Percentiles rank a stretch among this genome's conserved stretches.
phyloP scores from a whole-genome alignment of 2,329 filamentous ascomycete genomes.

The Alternaria alternata region DNA sequence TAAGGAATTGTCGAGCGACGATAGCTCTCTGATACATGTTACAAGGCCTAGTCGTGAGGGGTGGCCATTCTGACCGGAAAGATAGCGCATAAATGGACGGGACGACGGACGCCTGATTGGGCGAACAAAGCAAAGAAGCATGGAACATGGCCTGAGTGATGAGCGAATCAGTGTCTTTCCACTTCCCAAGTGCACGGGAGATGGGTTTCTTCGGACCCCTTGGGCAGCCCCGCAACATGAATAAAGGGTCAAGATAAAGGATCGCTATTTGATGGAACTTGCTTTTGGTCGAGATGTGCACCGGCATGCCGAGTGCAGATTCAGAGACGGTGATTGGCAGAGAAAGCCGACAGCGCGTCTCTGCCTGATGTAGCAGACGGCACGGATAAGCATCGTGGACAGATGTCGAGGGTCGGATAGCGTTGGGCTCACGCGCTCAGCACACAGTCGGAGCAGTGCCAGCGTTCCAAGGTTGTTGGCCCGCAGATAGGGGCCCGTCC shows the following conservation, averaged over 20 bases:
- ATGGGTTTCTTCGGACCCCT: constrained; percentile 1
- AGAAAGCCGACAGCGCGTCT: constrained; percentile 15
- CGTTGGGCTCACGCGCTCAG: constrained; percentile 6
- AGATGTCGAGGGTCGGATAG: neutral
- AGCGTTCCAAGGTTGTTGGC: constrained; percentile 1
- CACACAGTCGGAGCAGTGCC: constrained; percentile 2
- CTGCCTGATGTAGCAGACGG: constrained; percentile 27
- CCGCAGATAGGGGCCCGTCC: constrained; percentile 8
- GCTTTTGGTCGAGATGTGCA: constrained; percentile 21
- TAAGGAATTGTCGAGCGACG: constrained; percentile 4
- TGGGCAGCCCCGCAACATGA: neutral
- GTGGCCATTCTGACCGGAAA: constrained; percentile 23
- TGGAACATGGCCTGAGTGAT: neutral
- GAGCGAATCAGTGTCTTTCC: neutral
- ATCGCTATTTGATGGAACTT: constrained; percentile 9
- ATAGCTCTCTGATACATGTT: neutral
- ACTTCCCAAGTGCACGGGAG: neutral
- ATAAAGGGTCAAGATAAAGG: neutral
- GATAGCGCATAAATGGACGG: constrained; percentile 4
- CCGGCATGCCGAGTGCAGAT: constrained; percentile 28
- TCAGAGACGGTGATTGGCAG: constrained; percentile 23
- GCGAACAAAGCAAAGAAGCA: neutral
- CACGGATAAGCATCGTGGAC: constrained; percentile 5
- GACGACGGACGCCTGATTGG: neutral
- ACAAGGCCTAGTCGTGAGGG: constrained; percentile 14